Base-by-base conservation (phyloP, 805 yeast genomes). In the Groenewaldozyma tartarivorans region DNA sequence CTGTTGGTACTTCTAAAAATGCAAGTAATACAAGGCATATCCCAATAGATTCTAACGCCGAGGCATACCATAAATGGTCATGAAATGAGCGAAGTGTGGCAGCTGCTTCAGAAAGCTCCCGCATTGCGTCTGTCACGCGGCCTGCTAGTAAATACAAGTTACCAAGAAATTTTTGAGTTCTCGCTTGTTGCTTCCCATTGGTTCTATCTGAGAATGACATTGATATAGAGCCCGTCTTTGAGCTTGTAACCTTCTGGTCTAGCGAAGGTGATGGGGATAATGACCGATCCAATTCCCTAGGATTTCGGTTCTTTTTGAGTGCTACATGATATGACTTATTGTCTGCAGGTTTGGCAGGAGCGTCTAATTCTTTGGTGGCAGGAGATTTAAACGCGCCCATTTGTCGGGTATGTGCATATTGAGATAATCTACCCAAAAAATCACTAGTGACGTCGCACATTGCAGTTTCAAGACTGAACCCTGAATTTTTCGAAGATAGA, bases 21-120 rank as follows among this genome's bases (percentile, higher is more conserved):
- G 79, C 68, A 37, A 84, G 63, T 40, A 87, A 58, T 4, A 81
- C 57, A 32, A 81, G 57, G 44, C 83, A 74, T 1, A 84, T 75
- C 0, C 81, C 81, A 7, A 87, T 63, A 0, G 88, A 85, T 50
- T 87, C 96, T n/a, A 90, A 56, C 0, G 95, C 77, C 21, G 90
- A 79, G 0, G 81, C 97, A 11, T 85, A 67, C 97, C 97, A 92
- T 5, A 92, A 63, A 51, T 74, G 72, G 56, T 92, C 98, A 38
- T 76, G 76, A 2, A 79, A 67, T 9, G 73, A 67, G 45, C 75
- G 76, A 40, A 86, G 61, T 19, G 71, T 62, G 2, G 64, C 52
- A 1, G 81, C 68, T 0, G 96, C 79, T 32, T 87, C 95, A n/a
- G 79, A 72, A 50, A 87, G 79, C 44, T 77, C 76, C 19, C 69